Evolutionary conservation across 306 rosid species (phyloP).

Genomic region (Trifolium subterraneum): DNA sequence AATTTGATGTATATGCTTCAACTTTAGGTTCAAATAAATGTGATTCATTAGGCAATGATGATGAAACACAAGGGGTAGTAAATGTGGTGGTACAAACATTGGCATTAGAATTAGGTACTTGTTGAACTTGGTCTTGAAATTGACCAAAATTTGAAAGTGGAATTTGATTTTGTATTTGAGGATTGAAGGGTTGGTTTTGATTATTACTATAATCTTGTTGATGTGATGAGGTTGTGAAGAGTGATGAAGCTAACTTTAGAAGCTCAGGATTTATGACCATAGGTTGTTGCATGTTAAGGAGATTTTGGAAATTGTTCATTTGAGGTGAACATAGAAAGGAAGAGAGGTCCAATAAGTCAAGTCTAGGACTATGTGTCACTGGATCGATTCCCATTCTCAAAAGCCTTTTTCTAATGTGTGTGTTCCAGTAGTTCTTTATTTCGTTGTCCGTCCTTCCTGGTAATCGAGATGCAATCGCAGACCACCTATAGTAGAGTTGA

Average conservation of each 20-base stretch:
- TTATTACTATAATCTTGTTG: slow-evolving; percentile 27
- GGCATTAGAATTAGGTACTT: neutral
- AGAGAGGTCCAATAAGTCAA: slow-evolving; percentile 78
- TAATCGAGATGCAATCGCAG: slow-evolving; percentile 84
- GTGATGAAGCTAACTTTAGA: slow-evolving; percentile 72
- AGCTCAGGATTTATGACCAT: slow-evolving; percentile 63
- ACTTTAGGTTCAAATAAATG: slow-evolving; percentile 45
- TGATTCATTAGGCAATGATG: slow-evolving; percentile 49
- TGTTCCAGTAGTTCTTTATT: slow-evolving; percentile 97
- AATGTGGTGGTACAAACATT: slow-evolving; percentile 16
- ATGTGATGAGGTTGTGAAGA: slow-evolving; percentile 54
- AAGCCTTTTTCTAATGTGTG: slow-evolving; percentile 88
- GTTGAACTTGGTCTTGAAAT: slow-evolving; percentile 43
- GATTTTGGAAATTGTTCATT: slow-evolving; percentile 52
- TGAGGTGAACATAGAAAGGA: slow-evolving; percentile 66
- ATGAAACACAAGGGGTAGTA: slow-evolving; percentile 42
- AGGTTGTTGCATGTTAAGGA: slow-evolving; percentile 59
- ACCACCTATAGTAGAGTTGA: slow-evolving; percentile 65
- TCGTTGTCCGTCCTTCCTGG: slow-evolving; percentile 97
- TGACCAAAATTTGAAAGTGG: slow-evolving; percentile 43
- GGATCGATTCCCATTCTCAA: slow-evolving; percentile 97
- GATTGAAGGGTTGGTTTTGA: slow-evolving; percentile 40
- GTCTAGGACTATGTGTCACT: slow-evolving; percentile 81
- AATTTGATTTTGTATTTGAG: slow-evolving; percentile 45
- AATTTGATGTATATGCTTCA: slow-evolving; percentile 45